Evolutionary conservation across 2,329 filamentous ascomycete genomes (phyloP).

Genomic region (Coniochaeta pulveracea): DNA sequence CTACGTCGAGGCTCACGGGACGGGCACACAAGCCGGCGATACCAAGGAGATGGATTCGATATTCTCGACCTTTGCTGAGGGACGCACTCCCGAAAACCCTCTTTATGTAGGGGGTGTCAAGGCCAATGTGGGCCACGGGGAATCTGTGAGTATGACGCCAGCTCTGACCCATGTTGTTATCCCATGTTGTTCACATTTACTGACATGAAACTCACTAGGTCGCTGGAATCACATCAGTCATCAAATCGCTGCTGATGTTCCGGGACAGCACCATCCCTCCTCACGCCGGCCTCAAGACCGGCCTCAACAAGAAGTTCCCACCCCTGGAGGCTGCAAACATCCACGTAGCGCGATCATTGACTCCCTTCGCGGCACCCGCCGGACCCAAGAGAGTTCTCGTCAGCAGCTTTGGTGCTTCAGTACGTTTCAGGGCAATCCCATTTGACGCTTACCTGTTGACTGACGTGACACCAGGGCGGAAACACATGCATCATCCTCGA

Average conservation of each 20-base stretch:
- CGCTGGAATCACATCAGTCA: slow-evolving; percentile 8
- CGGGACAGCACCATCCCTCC: slow-evolving; percentile 15
- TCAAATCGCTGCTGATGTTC: slow-evolving; percentile 22
- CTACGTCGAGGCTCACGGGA: slow-evolving; percentile 26
- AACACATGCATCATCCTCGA: slow-evolving; percentile 15
- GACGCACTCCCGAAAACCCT: slow-evolving; percentile 8
- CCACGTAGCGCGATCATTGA: slow-evolving; percentile 6
- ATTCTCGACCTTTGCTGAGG: background rate
- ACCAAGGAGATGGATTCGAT: background rate
- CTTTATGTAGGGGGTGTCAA: slow-evolving; percentile 4
- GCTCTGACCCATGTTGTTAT: slow-evolving; percentile 4
- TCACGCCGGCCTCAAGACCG: slow-evolving; percentile 18
- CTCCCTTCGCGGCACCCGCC: slow-evolving; percentile 8
- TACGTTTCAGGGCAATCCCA: no score
- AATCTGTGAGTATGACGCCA: slow-evolving; percentile 20
- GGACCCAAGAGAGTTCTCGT: slow-evolving; percentile 11
- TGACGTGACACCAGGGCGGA: slow-evolving; percentile 11
- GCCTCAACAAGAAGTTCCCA: slow-evolving; percentile 1
- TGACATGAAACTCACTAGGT: background rate
- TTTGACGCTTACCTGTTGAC: background rate
- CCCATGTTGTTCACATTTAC: background rate
- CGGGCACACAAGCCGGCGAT: slow-evolving; percentile 29
- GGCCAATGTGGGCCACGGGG: no score
- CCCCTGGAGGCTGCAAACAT: background rate
- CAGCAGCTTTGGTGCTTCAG: slow-evolving; percentile 24